Evolutionary conservation across 805 yeast genomes (phyloP), one percentile per base, ranked within the genome.

Genomic region (Peterozyma xylosa): DNA sequence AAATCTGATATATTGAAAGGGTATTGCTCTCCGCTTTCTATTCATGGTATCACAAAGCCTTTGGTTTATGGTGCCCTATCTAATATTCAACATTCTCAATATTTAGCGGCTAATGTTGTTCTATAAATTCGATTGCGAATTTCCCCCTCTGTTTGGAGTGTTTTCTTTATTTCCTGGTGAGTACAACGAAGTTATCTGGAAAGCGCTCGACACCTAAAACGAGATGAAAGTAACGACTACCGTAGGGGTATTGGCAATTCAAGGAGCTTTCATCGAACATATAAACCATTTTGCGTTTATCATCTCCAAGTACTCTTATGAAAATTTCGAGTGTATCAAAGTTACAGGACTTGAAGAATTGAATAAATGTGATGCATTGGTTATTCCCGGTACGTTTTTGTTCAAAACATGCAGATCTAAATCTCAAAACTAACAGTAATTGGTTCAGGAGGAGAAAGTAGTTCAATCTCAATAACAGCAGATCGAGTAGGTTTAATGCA

Each of bases 251-350:
- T 60, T 86, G 42, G 86, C 91, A 0, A 68, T 85, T 15, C 95
- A 85, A 56, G 95, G 95, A 5, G 90, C 93, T 0, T 86, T 83
- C 55, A 57, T 64, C 14, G 95, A 85, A 54, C 95, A 85, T 56
- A 61, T 80, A 6, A 59, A 66, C 2, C 77, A 73, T 53, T 62
- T 84, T 35, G 54, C 68, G 14, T 48, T 54, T 14, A 59, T 78
- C 44, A 39, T 62, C 36, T 34, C 46, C 4, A 53, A 59, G 11
- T 64, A 69, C 50, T 42, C 54, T 1, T 42, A 58, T 2, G 55
- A 60, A 34, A 46, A 50, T 7, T 57, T 75, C 37, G 46, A 50
- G 9, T 60, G 72, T 21, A 56, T 68, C 2, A 74, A 75, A 42
- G 84, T 86, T 5, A 66, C 76, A 47, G 77, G 78, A 0, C 56